Conservation (phyloP, 768 basidiomycete species). For the Porpolomopsis calyptriformis region DNA sequence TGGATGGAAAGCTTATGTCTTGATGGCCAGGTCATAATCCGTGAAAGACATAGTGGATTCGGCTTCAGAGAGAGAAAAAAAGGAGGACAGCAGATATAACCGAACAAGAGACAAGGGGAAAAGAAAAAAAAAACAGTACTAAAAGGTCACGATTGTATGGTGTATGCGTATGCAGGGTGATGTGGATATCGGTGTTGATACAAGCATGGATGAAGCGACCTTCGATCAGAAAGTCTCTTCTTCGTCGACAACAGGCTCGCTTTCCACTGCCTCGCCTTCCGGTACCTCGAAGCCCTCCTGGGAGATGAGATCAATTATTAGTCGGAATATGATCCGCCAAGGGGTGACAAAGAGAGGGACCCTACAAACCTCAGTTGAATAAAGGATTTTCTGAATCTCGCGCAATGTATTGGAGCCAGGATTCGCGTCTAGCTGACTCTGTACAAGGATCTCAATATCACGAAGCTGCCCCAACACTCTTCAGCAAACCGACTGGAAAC, state of each 20-base stretch:
- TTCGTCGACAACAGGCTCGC: constrained; percentile 56
- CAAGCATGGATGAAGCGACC: neutral
- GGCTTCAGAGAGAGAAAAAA: too few species aligned
- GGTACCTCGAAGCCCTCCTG: constrained; percentile 95
- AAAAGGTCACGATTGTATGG: too few species aligned
- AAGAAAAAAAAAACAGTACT: too few species aligned
- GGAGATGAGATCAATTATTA: constrained; percentile 2
- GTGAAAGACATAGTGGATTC: too few species aligned
- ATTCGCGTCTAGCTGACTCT: constrained; percentile 61
- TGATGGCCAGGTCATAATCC: too few species aligned
- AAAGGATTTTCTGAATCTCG: constrained; percentile 86
- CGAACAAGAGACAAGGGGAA: too few species aligned
- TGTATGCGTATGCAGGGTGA: too few species aligned
- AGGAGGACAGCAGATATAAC: too few species aligned
- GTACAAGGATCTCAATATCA: constrained; percentile 91
- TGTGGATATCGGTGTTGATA: too few species aligned
- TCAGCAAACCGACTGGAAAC: neutral
- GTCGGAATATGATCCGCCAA: neutral
- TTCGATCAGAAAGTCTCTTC: constrained; percentile 61
- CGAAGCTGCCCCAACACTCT: constrained; percentile 51
- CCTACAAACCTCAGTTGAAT: constrained; percentile 83
- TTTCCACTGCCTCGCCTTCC: constrained; percentile 36
- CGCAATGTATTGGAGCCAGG: constrained; percentile 50
- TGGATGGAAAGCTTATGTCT: too few species aligned
- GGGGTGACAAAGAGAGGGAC: neutral